Evolutionary conservation across 2,329 filamentous ascomycete species (phyloP), one percentile per base, ranked within the genome.

Genomic region (Cladophialophora bantiana): DNA sequence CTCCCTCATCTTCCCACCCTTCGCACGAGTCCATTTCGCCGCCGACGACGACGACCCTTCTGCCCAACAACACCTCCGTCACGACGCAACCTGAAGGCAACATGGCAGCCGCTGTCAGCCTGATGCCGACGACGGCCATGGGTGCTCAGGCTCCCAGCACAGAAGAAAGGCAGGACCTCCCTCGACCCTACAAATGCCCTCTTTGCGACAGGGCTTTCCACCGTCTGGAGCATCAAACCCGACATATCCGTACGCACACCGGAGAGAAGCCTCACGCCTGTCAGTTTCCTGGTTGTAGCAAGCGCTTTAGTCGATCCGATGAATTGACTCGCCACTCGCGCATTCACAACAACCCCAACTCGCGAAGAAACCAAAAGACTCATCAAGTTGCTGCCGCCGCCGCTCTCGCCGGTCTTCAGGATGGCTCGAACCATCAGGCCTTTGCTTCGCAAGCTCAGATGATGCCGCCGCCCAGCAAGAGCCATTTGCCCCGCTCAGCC

Each of bases 271-370:
- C 94, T 56, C 95, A 98, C 76, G 94, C 92, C 69, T 99, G 94
- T 87, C 90, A 92, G 78, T 97, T 94, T 76, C 93, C 93, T 3
- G 93, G 94, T 74, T 98, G 94, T 88, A 94, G 92, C 74, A 98
- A 98, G 83, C 92, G 94, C 75, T 98, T 99, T 83, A 96, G 92
- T 71, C 90, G 94, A 71, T 97, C 94, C 12, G 94, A 99, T 77
- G 94, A 99, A 82, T 85, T 99, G 73, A 99, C 95, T 69, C 90
- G 94, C 68, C 94, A 99, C 82, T 97, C 94, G 78, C 88, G 94
- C 78, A 99, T 99, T 83, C 94, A 99, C 87, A 97, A 92, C 88
- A 99, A 98, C 82, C 94, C 95, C 66, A 98, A 98, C 85, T 97
- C 94, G 65, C 87, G 95, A 77, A 86, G 94, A 76, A 94, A 93